Evolutionary conservation across 192 early-diverging fungal genomes (phyloP).

Genomic region (Gorgonomyces haynaldii): DNA sequence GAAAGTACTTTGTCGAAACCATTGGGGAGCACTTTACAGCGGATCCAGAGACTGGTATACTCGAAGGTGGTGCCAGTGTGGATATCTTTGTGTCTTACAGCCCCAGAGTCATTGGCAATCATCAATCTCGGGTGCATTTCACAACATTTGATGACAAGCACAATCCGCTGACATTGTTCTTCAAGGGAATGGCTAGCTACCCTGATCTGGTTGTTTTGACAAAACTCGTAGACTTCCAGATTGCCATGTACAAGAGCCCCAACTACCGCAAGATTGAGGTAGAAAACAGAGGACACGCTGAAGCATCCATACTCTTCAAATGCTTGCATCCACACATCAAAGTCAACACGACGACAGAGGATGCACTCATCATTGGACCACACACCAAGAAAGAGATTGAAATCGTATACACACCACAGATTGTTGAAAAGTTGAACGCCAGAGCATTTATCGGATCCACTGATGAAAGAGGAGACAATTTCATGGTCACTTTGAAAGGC

Average conservation of each 20-base stretch:
- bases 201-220: constrained; percentile 43
- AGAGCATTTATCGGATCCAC: constrained; percentile 43
- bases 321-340: constrained; percentile 37
- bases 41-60: constrained; percentile 44
- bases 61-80: constrained; percentile 35
- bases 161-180: constrained; percentile 18
- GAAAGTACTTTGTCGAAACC: constrained; percentile 40
- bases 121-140: constrained; percentile 20
- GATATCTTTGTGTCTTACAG: constrained; percentile 33
- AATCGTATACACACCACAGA: constrained; percentile 37
- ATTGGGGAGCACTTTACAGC: constrained; percentile 28
- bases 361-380: constrained; percentile 15
- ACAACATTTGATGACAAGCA: constrained; percentile 1
- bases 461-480: constrained; percentile 43
- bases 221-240: constrained; percentile 42
- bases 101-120: constrained; percentile 23
- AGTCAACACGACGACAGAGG: constrained; percentile 16
- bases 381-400: constrained; percentile 27
- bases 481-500: constrained; percentile 36
- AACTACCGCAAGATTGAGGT: constrained; percentile 32
- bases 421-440: constrained; percentile 36
- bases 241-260: constrained; percentile 34
- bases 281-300: constrained; percentile 44
- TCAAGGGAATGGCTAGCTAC: constrained; percentile 40
- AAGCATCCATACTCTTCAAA: constrained; percentile 38